phyloP scores from a whole-genome alignment of 1,284 basidiomycete species.

The Ceratobasidium sp. region DNA sequence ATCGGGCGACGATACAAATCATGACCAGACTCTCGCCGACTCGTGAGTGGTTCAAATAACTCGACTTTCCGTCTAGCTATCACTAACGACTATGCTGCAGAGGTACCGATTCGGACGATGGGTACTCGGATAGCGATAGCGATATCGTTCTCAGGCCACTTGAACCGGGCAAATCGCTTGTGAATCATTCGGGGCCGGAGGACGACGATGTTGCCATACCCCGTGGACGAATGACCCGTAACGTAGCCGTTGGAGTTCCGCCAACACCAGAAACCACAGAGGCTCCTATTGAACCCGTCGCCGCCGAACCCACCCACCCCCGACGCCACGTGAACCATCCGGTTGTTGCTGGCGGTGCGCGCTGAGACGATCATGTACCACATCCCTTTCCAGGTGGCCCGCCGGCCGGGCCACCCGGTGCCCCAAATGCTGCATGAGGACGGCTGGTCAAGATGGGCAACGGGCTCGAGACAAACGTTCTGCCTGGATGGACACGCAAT shows the following conservation, averaged over 20 bases:
- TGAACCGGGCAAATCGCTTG: neutral
- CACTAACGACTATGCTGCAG: neutral
- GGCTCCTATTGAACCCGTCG: neutral
- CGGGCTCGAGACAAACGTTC: too few relatives aligned
- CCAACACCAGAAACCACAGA: neutral
- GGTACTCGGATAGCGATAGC: neutral
- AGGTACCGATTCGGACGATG: neutral
- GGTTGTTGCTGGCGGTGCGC: neutral
- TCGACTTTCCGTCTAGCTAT: neutral
- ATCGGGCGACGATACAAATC: neutral
- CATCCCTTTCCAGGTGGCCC: neutral
- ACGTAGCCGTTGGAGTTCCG: neutral
- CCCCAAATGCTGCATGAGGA: neutral
- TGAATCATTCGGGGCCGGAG: slow-evolving; percentile 9
- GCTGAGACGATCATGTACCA: neutral
- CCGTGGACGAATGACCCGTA: neutral
- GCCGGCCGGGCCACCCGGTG: neutral
- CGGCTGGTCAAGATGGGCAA: neutral
- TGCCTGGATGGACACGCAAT: too few relatives aligned
- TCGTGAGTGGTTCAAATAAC: neutral
- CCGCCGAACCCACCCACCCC: neutral
- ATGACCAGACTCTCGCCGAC: neutral
- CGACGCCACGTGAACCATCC: neutral
- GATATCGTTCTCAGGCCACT: neutral
- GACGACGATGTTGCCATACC: neutral